phyloP scores from a whole-genome alignment of 1,139 yeast species.

The Pichia sp. region DNA sequence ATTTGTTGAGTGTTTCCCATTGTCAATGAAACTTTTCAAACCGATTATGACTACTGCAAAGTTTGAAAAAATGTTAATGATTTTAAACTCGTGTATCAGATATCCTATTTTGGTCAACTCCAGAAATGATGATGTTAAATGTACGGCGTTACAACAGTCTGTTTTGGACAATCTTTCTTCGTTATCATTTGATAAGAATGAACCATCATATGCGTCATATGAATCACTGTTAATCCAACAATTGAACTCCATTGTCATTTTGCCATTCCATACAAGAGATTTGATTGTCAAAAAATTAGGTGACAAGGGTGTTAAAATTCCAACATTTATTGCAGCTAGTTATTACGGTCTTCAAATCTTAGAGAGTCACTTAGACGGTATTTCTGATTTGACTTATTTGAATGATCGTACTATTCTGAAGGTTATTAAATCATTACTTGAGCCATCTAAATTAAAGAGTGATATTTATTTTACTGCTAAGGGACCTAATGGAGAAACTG shows the following conservation, averaged over 20 bases:
- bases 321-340: conserved; percentile 68
- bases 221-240: conserved; percentile 51
- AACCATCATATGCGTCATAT: conserved; percentile 33
- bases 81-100: conserved; percentile 59
- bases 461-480: conserved; percentile 3
- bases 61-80: conserved; percentile 42
- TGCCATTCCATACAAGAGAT: conserved; percentile 60
- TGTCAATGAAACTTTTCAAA: conserved; percentile 40
- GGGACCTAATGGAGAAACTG: conserved; percentile 2
- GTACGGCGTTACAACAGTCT: conserved; percentile 54
- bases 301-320: conserved; percentile 36
- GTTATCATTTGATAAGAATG: conserved; percentile 31
- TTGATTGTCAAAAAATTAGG: conserved; percentile 42
- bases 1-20: conserved; percentile 49
- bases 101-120: conserved; percentile 63
- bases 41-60: conserved; percentile 35
- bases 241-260: conserved; percentile 47
- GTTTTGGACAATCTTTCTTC: conserved; percentile 45
- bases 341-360: conserved; percentile 47
- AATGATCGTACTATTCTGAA: conserved; percentile 46
- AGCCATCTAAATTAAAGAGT: conserved; percentile 32
- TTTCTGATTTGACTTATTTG: conserved; percentile 39
- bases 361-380: conserved; percentile 34
- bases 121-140: conserved; percentile 43
- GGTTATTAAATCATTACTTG: conserved; percentile 39